Base-by-base conservation (phyloP, 2,329 filamentous ascomycete species). In the Stenocarpella maydis region DNA sequence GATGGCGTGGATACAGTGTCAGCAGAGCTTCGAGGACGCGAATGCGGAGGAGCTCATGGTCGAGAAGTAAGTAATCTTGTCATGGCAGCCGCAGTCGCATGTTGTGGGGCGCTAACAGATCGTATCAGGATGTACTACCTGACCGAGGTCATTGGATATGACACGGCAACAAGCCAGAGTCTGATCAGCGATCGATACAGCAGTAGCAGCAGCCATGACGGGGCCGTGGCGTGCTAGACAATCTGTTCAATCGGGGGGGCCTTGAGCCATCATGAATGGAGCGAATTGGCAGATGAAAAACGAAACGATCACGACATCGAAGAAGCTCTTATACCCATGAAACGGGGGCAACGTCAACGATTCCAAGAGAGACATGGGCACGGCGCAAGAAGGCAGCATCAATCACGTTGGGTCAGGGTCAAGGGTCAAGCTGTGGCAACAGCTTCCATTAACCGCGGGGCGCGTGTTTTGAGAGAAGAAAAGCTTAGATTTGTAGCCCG, bases 21-120 rank as follows among this genome's bases (percentile, higher is more conserved):
- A 93, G 78, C 85, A 91, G 73, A 87, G 89, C 72, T 95, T 97
- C 79, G 89, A 92, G 75, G 87, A 88, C 71, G 86, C 94, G 77
- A 91, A 90, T 81, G 85, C 87, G 76, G 85, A 87, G 77, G 87
- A 94, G 77, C 87, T 88, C 53, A 86, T 85, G 64, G 90, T 92
- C 75, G 92, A 94, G 74, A 95, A 92, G 94, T 97, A 82, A 87
- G 91, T 87, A 58, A 65, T 50, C 52, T 21, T 17, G 21, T 34
- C n/a, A 5, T 1, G 5, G 4, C 19, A 31, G 14, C 7, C n/a
- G 1, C 8, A 21, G 12, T 34, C 2, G 37, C 12, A 21, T 6
- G 41, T 55, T 63, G 24, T 45, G 63, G n/a, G 26, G 37, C 41
- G 68, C 76, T 80, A 72, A 79, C 74, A 65, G 3, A 67, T 64